These are phyloP conservation scores for Panicum miliaceum DNA, from an alignment of 176 grass and related monocot species.

Conservation along the genomic window DNA sequence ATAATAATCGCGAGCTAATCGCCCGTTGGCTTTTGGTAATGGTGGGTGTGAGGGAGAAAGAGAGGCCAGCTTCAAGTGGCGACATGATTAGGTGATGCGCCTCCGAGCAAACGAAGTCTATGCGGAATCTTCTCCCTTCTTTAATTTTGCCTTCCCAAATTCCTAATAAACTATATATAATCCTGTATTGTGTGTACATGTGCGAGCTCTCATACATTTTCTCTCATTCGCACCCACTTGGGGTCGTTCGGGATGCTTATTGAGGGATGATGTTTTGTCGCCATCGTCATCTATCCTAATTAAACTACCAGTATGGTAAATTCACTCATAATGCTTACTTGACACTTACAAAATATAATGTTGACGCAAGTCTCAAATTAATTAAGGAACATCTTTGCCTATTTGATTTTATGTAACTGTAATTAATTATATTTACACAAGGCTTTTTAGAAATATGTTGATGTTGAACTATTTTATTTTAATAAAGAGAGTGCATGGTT, in stretches of 20 bases:
- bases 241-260: conserved; percentile 1
- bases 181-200: conserved; percentile 31
- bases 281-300: not conserved
- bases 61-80: conserved; percentile 42
- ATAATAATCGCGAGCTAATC: conserved; percentile 52
- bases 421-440: not conserved
- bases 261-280: not conserved
- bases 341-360: too few species aligned
- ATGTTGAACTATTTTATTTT: not conserved
- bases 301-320: not conserved
- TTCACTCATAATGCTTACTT: not conserved
- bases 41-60: conserved; percentile 29
- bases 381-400: not conserved
- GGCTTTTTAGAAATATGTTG: not conserved
- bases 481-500: not conserved
- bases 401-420: not conserved
- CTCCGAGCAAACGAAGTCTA: conserved; percentile 58
- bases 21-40: conserved; percentile 45
- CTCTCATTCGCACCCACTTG: not conserved
- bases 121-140: conserved; percentile 39
- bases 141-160: conserved; percentile 10
- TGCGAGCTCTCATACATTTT: not conserved
- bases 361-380: not conserved
- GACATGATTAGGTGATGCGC: conserved; percentile 64
- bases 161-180: conserved; percentile 38